These are phyloP conservation scores for Crithidia expoeki DNA, from an alignment of 208 protist species.

Conservation along the genomic window DNA sequence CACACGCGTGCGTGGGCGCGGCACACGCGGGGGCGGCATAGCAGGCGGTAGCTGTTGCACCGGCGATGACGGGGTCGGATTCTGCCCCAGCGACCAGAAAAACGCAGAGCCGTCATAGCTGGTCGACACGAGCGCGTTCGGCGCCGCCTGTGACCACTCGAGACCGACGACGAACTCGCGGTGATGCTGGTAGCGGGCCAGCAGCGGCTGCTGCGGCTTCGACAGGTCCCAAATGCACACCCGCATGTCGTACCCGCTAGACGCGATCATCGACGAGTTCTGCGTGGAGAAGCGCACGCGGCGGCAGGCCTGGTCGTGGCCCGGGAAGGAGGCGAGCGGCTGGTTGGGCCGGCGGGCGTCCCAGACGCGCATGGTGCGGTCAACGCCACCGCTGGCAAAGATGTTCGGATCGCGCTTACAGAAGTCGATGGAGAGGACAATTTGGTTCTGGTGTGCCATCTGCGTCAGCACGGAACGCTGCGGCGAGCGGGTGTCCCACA, in stretches of 20 bases:
- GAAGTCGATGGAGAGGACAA: conserved; percentile 91
- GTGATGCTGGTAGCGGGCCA: conserved; percentile 85
- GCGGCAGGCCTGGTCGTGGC: conserved; percentile 88
- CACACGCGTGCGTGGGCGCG: conserved; percentile 56
- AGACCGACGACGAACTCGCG: conserved; percentile 90
- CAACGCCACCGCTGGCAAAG: conserved; percentile 87
- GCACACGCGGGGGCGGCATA: conserved; percentile 75
- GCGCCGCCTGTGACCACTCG: conserved; percentile 78
- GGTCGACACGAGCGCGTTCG: conserved; percentile 65
- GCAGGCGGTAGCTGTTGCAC: conserved; percentile 59
- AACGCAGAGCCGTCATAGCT: conserved; percentile 80
- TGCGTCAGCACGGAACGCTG: conserved; percentile 78
- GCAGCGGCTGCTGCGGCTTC: conserved; percentile 78
- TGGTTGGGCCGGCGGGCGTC: conserved; percentile 78
- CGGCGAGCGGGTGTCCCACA: conserved; percentile 83
- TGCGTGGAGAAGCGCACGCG: conserved; percentile 87
- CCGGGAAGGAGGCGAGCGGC: conserved; percentile 77
- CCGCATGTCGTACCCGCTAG: conserved; percentile 87
- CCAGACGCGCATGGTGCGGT: conserved; percentile 87
- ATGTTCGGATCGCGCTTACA: conserved; percentile 91
- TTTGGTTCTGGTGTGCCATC: conserved; percentile 82
- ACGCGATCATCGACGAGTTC: conserved; percentile 74
- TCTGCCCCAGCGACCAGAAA: conserved; percentile 69
- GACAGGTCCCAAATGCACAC: conserved; percentile 90
- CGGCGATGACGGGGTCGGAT: conserved; percentile 55